phyloP scores from a whole-genome alignment of 345 rosid genomes.

The Aethionema arabicum region DNA sequence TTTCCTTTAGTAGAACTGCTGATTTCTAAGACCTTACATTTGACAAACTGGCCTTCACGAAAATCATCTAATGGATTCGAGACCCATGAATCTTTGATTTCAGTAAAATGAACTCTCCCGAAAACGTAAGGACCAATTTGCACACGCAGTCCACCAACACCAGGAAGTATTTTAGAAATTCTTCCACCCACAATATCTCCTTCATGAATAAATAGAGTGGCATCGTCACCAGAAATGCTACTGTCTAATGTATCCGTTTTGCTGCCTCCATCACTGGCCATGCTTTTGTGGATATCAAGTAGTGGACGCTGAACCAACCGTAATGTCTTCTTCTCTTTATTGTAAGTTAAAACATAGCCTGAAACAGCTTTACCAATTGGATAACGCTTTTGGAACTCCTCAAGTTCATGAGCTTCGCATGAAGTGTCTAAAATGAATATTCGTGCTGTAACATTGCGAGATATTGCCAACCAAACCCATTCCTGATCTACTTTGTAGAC shows the following conservation, averaged over 20 bases:
- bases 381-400: slow-evolving; percentile 60
- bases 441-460: slow-evolving; percentile 69
- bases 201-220: slow-evolving; percentile 53
- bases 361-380: slow-evolving; percentile 62
- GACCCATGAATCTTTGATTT: slow-evolving; percentile 70
- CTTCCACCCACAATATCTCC: slow-evolving; percentile 87
- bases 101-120: slow-evolving; percentile 91
- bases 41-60: slow-evolving; percentile 81
- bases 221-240: slow-evolving; percentile 40
- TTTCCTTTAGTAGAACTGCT: slow-evolving; percentile 59
- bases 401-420: slow-evolving; percentile 68
- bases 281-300: slow-evolving; percentile 26
- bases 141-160: slow-evolving; percentile 81
- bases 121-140: slow-evolving; percentile 74
- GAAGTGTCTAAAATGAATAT: slow-evolving; percentile 76
- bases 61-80: slow-evolving; percentile 68
- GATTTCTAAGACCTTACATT: slow-evolving; percentile 87
- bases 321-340: slow-evolving; percentile 61
- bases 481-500: slow-evolving; percentile 84
- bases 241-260: slow-evolving; percentile 30
- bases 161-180: slow-evolving; percentile 69
- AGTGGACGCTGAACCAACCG: slow-evolving; percentile 69
- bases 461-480: slow-evolving; percentile 81
- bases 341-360: slow-evolving; percentile 62
- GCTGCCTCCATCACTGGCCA: slow-evolving; percentile 28